Base-by-base conservation (phyloP, 495 filamentous ascomycete species). In the Penicillium taxi region DNA sequence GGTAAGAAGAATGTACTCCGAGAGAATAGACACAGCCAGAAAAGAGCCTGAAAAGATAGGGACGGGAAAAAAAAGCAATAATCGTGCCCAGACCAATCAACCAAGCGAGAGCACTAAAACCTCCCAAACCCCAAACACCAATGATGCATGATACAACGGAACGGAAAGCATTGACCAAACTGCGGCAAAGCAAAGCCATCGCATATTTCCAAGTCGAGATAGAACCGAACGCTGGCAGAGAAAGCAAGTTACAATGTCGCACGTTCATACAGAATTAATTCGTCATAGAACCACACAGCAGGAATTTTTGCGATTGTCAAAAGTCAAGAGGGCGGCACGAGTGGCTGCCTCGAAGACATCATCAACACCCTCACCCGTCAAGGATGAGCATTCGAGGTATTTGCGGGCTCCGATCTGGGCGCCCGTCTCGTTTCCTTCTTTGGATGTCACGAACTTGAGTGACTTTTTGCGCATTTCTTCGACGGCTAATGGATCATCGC, bases 281-380 rank as follows among this genome's bases (percentile, higher is more conserved):
- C 39, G 36, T 89, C 68, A 98, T 77, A 96, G 77, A 53, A 98
- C 89, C 29, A 86, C 75, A 63, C 91, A 98, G 72, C 91, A 96
- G 12, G 35, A 64, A 41, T 78, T 74, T 59, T 94, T 84, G 17
- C 80, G 77, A 61, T 90, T 90, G 51, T 96, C 90, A 40, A 93
- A 91, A 23, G 80, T 90, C 13, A 95, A 72, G 37, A 99, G 68
- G 18, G 91, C 89, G n/a, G 91, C 90, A 52, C 91, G 75, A 36
- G 91, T 99, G 6, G 91, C 91, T 18, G 91, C 91, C 58, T 99
- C 91, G 53, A 99, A 99, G 9, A 99, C 91, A 63, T 99, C 91
- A 59, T 99, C 91, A 15, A 99, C 91, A 9, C 91, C 91, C 55
- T 99, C 93, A 32, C 91, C 91, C n/a, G 85, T 95, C 47, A 99